Base-by-base conservation (phyloP, 805 yeast species). In the Spathaspora sp. region DNA sequence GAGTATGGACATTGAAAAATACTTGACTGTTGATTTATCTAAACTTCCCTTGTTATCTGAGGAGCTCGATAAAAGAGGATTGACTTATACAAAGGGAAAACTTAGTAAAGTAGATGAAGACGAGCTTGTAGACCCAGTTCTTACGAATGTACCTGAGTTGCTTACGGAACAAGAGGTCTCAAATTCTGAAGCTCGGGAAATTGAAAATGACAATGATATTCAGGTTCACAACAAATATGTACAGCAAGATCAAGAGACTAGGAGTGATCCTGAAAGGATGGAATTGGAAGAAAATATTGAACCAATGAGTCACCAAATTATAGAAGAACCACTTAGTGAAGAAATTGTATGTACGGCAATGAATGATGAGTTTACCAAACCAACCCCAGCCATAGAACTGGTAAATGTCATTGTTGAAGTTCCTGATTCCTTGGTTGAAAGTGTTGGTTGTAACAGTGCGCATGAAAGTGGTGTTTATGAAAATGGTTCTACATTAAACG, bases 21-120 rank as follows among this genome's bases (percentile, higher is more conserved):
- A 28, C 16, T 35, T 35, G 47, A n/a, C 43, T 14, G 14, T 35
- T 14, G 49, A 50, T 23, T 31, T 28, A 14, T 5, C 39, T 1
- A 20, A 46, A 6, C 39, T 50, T 10, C 49, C 46, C 12, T 26
- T 39, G 31, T 42, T 47, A 6, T 26, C 47, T 12, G 29, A 20
- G 20, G 44, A 26, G 19, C 35, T 47, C 10, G 19, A 38, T 16
- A 16, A 38, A 23, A 18, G 49, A 19, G 49, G 49, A 7, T 14
- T 46, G 31, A 9, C 19, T 31, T 19, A 6, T 18, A 19, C 40
- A 31, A 46, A 46, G 12, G 44, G 44, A 28, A 18, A 46, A 47
- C 18, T 20, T 20, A 46, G 7, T n/a, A 35, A 17, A 35, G 17
- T 35, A 16, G 3, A 2, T n/a, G 18, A 3, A 17, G 40, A 35